Evolutionary conservation across 108 stramenopile genomes (phyloP).

Genomic region (Cylindrotheca closterium): DNA sequence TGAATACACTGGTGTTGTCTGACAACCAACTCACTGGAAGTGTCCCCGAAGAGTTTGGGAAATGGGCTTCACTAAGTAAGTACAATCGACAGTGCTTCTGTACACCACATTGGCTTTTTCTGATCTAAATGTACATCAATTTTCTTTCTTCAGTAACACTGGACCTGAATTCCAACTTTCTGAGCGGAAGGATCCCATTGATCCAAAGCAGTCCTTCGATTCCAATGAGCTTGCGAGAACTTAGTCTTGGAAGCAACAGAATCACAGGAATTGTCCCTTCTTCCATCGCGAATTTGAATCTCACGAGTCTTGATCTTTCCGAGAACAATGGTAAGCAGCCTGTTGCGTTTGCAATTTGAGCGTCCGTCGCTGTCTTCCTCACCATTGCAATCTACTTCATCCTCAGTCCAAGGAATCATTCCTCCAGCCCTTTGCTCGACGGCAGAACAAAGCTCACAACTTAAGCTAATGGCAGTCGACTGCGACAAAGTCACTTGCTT

Average conservation of each 20-base stretch:
- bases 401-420: no score
- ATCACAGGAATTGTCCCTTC: no score
- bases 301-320: no score
- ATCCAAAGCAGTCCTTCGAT: background rate
- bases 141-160: conserved; percentile 8
- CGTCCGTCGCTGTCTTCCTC: no score
- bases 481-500: background rate
- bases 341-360: no score
- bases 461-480: background rate
- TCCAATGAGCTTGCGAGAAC: background rate
- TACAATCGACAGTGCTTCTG: background rate
- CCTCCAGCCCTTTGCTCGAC: no score
- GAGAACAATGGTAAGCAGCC: no score
- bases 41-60: conserved; percentile 53
- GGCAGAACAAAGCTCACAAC: no score
- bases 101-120: background rate
- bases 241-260: no score
- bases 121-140: background rate
- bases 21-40: conserved; percentile 22
- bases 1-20: conserved; percentile 26
- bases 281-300: no score
- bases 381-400: no score
- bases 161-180: conserved; percentile 25
- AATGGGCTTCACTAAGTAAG: background rate
- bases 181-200: conserved; percentile 15